These are phyloP conservation scores for Xylaria sp. DNA, from an alignment of 2,329 filamentous ascomycete genomes.

Conservation along the genomic window DNA sequence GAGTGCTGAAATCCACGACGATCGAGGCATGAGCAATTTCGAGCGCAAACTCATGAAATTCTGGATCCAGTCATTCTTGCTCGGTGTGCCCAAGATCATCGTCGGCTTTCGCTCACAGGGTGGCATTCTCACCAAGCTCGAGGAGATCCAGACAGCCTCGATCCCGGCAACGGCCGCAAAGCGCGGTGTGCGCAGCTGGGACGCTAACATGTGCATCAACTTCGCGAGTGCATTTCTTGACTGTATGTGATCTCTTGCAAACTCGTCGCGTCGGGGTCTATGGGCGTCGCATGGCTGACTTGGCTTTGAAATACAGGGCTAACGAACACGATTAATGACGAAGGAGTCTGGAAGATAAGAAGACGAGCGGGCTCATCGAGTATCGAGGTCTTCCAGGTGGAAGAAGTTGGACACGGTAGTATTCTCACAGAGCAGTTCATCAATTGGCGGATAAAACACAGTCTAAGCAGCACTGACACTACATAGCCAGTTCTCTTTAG, in stretches of 20 bases:
- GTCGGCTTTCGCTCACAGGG: slow-evolving; percentile 84
- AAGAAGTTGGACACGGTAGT: slow-evolving; percentile 78
- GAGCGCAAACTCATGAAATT: slow-evolving; percentile 93
- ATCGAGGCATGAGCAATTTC: slow-evolving; percentile 78
- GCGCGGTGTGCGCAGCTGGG: slow-evolving; percentile 77
- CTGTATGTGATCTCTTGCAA: slow-evolving; percentile 63
- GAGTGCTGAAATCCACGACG: slow-evolving; percentile 74
- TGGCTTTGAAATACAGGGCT: slow-evolving; percentile 63
- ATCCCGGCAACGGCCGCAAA: slow-evolving; percentile 82
- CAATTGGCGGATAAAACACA: slow-evolving; percentile 74
- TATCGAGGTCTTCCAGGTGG: slow-evolving; percentile 79
- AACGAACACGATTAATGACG: slow-evolving; percentile 70
- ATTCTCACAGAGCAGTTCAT: slow-evolving; percentile 83
- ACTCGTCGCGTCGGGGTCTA: neutral
- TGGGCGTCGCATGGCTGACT: slow-evolving; percentile 14
- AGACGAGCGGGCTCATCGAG: slow-evolving; percentile 69
- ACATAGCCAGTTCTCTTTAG: slow-evolving; percentile 22
- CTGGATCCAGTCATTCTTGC: slow-evolving; percentile 95
- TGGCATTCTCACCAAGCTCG: slow-evolving; percentile 76
- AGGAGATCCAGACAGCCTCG: slow-evolving; percentile 81
- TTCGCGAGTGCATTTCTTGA: slow-evolving; percentile 82
- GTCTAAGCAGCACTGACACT: slow-evolving; percentile 36
- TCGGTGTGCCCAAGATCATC: slow-evolving; percentile 91
- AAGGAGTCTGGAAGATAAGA: slow-evolving; percentile 84
- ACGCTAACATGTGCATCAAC: slow-evolving; percentile 93